These are phyloP conservation scores for Aureobasidium sp. DNA, from an alignment of 2,329 filamentous ascomycete species.

Conservation along the genomic window DNA sequence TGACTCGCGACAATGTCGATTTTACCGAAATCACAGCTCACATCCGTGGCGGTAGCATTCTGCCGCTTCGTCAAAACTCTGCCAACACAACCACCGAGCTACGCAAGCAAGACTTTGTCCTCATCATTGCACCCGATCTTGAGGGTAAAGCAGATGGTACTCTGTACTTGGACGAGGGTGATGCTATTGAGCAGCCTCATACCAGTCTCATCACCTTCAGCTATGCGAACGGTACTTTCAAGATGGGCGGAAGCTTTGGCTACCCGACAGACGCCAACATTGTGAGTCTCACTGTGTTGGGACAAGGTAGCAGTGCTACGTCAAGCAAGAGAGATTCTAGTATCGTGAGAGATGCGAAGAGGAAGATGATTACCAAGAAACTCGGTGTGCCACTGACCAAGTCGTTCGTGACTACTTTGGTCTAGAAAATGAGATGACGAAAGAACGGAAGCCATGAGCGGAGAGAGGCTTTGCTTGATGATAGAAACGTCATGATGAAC, in stretches of 20 bases:
- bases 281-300: constrained; percentile 1
- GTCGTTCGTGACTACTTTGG: background rate
- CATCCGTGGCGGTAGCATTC: constrained; percentile 55
- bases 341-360: background rate
- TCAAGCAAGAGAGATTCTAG: background rate
- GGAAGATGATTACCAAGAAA: background rate
- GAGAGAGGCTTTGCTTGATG: background rate
- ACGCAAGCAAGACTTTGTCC: constrained; percentile 57
- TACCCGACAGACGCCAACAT: constrained; percentile 5
- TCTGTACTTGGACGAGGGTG: constrained; percentile 73
- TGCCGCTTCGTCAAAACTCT: constrained; percentile 48
- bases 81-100: constrained; percentile 57
- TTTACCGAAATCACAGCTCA: constrained; percentile 56
- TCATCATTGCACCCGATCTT: constrained; percentile 57
- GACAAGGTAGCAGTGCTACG: background rate
- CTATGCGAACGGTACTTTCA: constrained; percentile 45
- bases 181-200: constrained; percentile 49
- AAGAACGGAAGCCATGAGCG: too few relatives aligned
- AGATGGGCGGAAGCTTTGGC: constrained; percentile 14
- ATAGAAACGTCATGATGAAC: background rate
- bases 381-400: background rate
- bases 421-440: background rate
- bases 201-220: constrained; percentile 52
- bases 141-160: constrained; percentile 56
- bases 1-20: constrained; percentile 37